Conservation (phyloP, 371 early-diverging fungal species). For the Gilbertella persicaria region DNA sequence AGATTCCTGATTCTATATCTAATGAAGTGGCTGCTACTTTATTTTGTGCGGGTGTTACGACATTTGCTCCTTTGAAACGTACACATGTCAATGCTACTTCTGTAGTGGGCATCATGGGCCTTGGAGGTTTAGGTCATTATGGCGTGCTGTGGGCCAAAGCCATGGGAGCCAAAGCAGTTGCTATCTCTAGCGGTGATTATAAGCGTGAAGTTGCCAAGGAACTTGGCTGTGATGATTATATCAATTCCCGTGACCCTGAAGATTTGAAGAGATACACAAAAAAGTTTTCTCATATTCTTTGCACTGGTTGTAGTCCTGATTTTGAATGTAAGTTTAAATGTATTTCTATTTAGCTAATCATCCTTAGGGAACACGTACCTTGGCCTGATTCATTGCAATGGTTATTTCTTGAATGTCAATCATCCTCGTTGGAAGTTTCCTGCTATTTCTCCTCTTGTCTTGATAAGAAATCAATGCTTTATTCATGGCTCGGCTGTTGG, state of each 20-base stretch:
- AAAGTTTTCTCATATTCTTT: constrained; percentile 25
- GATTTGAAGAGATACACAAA: constrained; percentile 2
- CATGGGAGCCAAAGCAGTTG: constrained; percentile 68
- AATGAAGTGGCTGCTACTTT: no score
- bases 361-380: constrained; percentile 48
- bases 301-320: constrained; percentile 40
- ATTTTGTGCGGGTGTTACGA: constrained; percentile 66
- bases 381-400: constrained; percentile 52
- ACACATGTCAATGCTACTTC: constrained; percentile 49
- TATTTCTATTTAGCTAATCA: constrained; percentile 25
- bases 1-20: no score
- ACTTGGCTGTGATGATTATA: constrained; percentile 60
- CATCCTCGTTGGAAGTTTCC: no score
- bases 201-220: constrained; percentile 66
- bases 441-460: constrained; percentile 7
- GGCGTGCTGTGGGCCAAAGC: constrained; percentile 58
- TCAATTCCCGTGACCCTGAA: constrained; percentile 16
- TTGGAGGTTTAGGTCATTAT: constrained; percentile 71
- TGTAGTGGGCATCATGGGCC: constrained; percentile 53
- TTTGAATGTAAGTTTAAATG: no score
- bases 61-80: constrained; percentile 60
- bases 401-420: constrained; percentile 60
- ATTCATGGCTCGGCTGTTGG: constrained; percentile 75
- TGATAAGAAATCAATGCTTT: constrained; percentile 37
- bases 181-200: constrained; percentile 59